Base-by-base conservation (phyloP, 306 rosid species). In the Acacia melanoxylon region DNA sequence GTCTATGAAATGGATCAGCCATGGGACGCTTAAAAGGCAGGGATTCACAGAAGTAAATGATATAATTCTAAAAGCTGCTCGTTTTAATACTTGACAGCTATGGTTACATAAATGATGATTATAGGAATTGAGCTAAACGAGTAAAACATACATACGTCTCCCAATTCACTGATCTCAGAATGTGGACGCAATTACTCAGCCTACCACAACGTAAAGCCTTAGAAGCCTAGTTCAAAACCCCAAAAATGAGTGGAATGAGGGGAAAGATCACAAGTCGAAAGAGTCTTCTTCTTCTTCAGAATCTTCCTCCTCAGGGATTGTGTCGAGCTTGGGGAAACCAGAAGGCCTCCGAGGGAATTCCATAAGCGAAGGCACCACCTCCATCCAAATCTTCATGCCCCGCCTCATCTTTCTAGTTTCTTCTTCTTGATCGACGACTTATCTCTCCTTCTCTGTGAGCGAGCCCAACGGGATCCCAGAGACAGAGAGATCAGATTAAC, bases 221-320 rank as follows among this genome's bases (percentile, higher is more conserved):
- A 45, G 59, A 17, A 19, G 59, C 59, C 16, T 17, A 52, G 6
- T 52, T 6, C 59, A 19, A 52, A 52, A 6, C 9, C 59, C 22
- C 22, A 19, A 52, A 19, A 19, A 17, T 2, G 24, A 54, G 8
- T 6, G 25, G n/a, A 20, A 54, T 54, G 62, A 7, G 12, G n/a
- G 29, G 9, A 0, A n/a, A 22, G 16, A 22, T 70, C 63, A 73
- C 44, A 49, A 27, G 9, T n/a, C 37, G 11, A n/a, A 7, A 24
- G 77, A 20, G 2, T 85, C 81, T 0, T 68, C 76, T 0, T 68
- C 76, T 0, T 68, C 73, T 11, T 11, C n/a, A 45, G 59, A 29
- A 44, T 81, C 90, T 35, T 80, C 90, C 76, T 88, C 91, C 76
- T 88, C 91, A 6, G 74, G 16, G 8, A 83, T 88, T 2, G 88